Base-by-base conservation (phyloP, 352 stramenopile genomes). In the Pythium folliculosum region DNA sequence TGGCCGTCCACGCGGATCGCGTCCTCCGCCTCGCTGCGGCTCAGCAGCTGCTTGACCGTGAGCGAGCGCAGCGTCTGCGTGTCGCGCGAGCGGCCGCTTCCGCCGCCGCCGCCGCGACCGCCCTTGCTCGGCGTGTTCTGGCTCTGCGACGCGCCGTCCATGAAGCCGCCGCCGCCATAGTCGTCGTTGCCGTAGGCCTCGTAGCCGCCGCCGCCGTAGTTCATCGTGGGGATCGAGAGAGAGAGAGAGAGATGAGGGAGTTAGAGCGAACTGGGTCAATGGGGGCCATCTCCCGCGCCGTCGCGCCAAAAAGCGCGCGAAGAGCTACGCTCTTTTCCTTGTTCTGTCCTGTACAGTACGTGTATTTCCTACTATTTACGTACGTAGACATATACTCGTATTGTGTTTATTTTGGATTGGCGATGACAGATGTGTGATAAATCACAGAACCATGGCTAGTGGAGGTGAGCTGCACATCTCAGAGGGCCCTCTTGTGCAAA, bases 41-140 rank as follows among this genome's bases (percentile, higher is more conserved):
- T 79, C 21, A 89, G 71, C 50, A 97, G 48, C 81, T 98, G 96
- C 60, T 84, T 82, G 65, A 98, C 82, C 1, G 92, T 98, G 32
- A 98, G 73, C 13, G 95, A 92, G n/a, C 97, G 82, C n/a, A 98
- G 69, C 43, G 89, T 97, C 83, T 98, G 94, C 32, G 72, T 67
- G 35, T 89, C 80, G 23, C 80, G 77, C 23, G 72, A 76, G 48
- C 58, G 71, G 37, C 75, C 52, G 35, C 81, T 76, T n/a, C 67
- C 69, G 21, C 71, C 71, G 19, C 67, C 72, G 21, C 71, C 71
- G 19, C 69, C 67, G 32, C 77, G 77, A 14, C 70, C 67, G 40
- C 77, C 78, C 61, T 89, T 89, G 43, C 37, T 80, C 13, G 78
- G 81, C 51, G 84, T 90, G 32, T 67, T 52, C 66, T 91, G 84